These are phyloP conservation scores for Yarrowia galli DNA, from an alignment of 1,139 yeast species.

Conservation along the genomic window DNA sequence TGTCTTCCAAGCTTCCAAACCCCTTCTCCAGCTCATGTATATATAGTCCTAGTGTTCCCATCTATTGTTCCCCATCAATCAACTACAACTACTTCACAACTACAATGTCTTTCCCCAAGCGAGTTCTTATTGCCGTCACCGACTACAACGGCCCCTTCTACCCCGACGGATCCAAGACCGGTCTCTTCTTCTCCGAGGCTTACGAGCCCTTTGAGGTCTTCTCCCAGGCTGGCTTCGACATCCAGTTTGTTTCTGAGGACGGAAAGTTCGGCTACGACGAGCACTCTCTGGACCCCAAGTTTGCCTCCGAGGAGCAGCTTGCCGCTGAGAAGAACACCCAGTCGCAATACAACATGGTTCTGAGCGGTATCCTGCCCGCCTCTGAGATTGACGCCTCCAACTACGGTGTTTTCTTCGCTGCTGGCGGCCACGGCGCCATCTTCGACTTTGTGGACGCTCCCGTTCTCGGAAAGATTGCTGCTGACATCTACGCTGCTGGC, in stretches of 20 bases:
- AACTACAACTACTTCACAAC: not conserved
- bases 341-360: slow-evolving; percentile 52
- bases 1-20: too few species aligned
- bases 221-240: slow-evolving; percentile 58
- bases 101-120: slow-evolving; percentile 44
- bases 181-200: slow-evolving; percentile 64
- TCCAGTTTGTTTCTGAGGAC: slow-evolving; percentile 64
- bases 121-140: slow-evolving; percentile 62
- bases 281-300: slow-evolving; percentile 56
- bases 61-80: not conserved
- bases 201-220: slow-evolving; percentile 63
- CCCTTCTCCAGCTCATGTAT: not conserved
- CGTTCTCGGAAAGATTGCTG: slow-evolving; percentile 57
- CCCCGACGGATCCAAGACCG: slow-evolving; percentile 63
- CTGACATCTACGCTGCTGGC: slow-evolving; percentile 57
- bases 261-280: slow-evolving; percentile 64
- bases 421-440: slow-evolving; percentile 71
- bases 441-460: slow-evolving; percentile 64
- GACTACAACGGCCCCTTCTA: slow-evolving; percentile 61
- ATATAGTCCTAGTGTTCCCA: not conserved
- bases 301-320: slow-evolving; percentile 57
- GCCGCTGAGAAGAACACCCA: slow-evolving; percentile 52
- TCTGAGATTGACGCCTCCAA: slow-evolving; percentile 53
- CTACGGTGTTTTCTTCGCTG: slow-evolving; percentile 62
- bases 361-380: slow-evolving; percentile 26